phyloP scores from a whole-genome alignment of 495 filamentous ascomycete species.

The Apiosordaria backusii region DNA sequence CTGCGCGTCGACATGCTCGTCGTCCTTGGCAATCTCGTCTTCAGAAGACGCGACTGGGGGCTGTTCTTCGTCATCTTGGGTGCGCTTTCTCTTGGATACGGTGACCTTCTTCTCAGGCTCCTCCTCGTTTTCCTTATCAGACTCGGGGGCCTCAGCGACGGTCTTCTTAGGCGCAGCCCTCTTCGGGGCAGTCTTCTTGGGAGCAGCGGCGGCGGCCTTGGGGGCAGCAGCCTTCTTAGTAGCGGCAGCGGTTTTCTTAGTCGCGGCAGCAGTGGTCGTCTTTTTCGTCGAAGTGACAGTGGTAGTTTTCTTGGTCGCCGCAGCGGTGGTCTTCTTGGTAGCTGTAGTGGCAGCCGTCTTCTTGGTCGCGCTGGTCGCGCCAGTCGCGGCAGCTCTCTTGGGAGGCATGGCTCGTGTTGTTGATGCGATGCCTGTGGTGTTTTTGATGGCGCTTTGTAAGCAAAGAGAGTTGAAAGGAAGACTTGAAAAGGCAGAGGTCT shows the following conservation, averaged over 20 bases:
- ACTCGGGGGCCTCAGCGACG: slow-evolving; percentile 36
- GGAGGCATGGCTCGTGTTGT: slow-evolving; percentile 26
- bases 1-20: slow-evolving; percentile 9
- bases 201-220: slow-evolving; percentile 21
- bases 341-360: slow-evolving; percentile 16
- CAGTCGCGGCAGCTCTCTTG: slow-evolving; percentile 24
- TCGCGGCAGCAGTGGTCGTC: not conserved
- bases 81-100: slow-evolving; percentile 26
- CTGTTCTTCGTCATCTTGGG: slow-evolving; percentile 18
- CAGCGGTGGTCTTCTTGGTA: slow-evolving; percentile 15
- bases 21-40: slow-evolving; percentile 10
- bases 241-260: slow-evolving; percentile 17
- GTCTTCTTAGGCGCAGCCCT: slow-evolving; percentile 21
- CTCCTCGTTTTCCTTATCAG: slow-evolving; percentile 36
- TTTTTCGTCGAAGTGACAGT: slow-evolving; percentile 16
- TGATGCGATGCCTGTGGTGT: not conserved
- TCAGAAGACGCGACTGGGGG: slow-evolving; percentile 11
- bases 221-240: slow-evolving; percentile 36
- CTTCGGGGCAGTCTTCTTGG: slow-evolving; percentile 30
- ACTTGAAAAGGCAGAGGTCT: not conserved
- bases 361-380: slow-evolving; percentile 15
- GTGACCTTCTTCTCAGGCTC: slow-evolving; percentile 16
- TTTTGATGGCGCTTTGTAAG: slow-evolving; percentile 6
- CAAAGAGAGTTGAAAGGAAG: not conserved
- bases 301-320: slow-evolving; percentile 15